A percentile compares a stretch with the other conserved stretches of the same genome.
Conservation (phyloP, 2,329 filamentous ascomycete species). For the Microthyrium microscopicum region DNA sequence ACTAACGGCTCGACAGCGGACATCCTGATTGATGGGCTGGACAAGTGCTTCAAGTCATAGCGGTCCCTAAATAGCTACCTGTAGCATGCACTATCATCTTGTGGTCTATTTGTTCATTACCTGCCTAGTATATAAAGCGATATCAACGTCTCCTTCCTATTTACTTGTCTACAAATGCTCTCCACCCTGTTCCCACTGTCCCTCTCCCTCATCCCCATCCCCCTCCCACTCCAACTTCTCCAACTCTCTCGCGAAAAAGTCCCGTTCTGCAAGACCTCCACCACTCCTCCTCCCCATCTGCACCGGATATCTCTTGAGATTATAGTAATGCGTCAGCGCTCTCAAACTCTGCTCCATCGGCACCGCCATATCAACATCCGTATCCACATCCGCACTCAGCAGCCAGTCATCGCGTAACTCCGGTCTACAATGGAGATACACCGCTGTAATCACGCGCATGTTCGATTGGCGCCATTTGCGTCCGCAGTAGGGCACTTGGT, state of each 20-base stretch:
- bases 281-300: conserved; percentile 41
- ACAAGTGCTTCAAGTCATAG: conserved; percentile 48
- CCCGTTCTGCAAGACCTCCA: conserved; percentile 27
- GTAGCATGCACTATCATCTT: no score
- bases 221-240: conserved; percentile 31
- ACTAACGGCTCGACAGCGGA: conserved; percentile 35
- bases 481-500: conserved; percentile 93
- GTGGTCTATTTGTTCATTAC: no score
- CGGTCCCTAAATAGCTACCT: no score
- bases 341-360: conserved; percentile 82
- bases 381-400: conserved; percentile 76
- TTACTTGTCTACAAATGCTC: no score
- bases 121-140: no score
- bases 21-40: conserved; percentile 60
- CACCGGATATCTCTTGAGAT: conserved; percentile 66
- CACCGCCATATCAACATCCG: conserved; percentile 81
- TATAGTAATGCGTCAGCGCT: conserved; percentile 87
- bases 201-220: no score
- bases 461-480: conserved; percentile 96
- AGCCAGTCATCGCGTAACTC: conserved; percentile 94
- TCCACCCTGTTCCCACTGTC: no score
- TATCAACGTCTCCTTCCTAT: no score
- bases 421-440: conserved; percentile 84
- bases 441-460: conserved; percentile 95
- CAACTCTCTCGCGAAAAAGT: conserved; percentile 32